Evolutionary conservation across 1,139 yeast genomes (phyloP), one percentile per base, ranked within the genome.

Genomic region (Candida pseudoviswanathii): DNA sequence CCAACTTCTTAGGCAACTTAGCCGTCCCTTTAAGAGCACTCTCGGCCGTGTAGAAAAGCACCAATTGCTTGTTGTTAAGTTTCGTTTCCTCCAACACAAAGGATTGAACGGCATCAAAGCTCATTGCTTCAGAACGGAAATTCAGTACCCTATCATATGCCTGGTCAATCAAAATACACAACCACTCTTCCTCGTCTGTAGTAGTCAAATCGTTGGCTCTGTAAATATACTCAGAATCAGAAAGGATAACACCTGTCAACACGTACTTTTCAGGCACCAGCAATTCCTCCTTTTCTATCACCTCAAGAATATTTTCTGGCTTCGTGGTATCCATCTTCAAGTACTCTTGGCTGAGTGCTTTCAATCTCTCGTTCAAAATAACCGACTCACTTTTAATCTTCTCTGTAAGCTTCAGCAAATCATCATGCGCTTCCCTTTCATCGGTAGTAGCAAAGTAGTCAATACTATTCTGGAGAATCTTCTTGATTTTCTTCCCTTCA

Each of bases 401-500:
- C 2, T 58, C 59, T 36, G 57, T 54, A 29, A 73, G 54, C 5
- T 55, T 54, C 46, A 49, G 46, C 25, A 73, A 55, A 47, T 71
- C 71, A 4, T 58, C 58, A n/a, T 58, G 54, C 1, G 66, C 61
- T 9, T 58, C 60, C 2, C 54, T 51, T 21, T 58, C 63, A 4
- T 41, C 46, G 5, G 45, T 44, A 9, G 45, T 46, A 32, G 46
- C 53, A 29, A 68, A 54, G 48, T 63, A 59, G 10, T 45, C 45
- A 3, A 62, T 58, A 2, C 70, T 53, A 6, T 57, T 58, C 24
- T 59, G 58, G 31, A 73, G 54, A 11, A 73, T 54, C 4, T 57
- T 55, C 34, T 60, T 63, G 29, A 73, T 60, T 29, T 61, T 62
- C 53, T 71, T 71, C 1, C 78, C 78, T 53, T 70, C 76, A 52